phyloP scores from a whole-genome alignment of 352 stramenopile species.

The Globisporangium orthogonon region DNA sequence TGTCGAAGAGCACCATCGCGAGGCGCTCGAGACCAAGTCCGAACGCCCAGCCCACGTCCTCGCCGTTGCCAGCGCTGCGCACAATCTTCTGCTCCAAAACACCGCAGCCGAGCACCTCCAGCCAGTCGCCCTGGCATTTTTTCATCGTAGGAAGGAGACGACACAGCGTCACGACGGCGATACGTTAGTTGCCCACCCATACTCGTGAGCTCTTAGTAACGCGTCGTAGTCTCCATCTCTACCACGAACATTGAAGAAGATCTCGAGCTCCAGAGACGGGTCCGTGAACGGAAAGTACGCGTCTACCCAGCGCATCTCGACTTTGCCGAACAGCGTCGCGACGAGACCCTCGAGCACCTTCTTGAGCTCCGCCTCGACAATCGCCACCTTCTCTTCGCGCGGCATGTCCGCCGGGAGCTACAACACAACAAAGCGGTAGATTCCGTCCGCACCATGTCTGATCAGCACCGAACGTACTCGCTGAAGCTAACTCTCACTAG shows the following conservation, averaged over 20 bases:
- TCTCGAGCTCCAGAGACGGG: constrained; percentile 97
- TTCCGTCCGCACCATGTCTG: too few species aligned
- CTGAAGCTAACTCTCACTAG: too few species aligned
- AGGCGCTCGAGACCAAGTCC: constrained; percentile 97
- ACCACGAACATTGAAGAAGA: constrained; percentile 89
- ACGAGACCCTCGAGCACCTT: constrained; percentile 93
- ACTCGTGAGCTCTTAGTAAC: too few species aligned
- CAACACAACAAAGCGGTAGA: too few species aligned
- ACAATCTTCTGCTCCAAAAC: constrained; percentile 96
- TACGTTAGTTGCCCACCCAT: too few species aligned
- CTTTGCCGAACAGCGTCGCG: constrained; percentile 84
- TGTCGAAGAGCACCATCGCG: constrained; percentile 99
- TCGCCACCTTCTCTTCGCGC: constrained; percentile 63
- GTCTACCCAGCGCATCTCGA: constrained; percentile 97
- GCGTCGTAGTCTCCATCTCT: too few species aligned
- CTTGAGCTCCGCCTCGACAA: constrained; percentile 94
- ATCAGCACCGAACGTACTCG: too few species aligned
- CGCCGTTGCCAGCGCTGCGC: constrained; percentile 74
- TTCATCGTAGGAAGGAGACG: neutral
- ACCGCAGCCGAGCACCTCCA: constrained; percentile 98
- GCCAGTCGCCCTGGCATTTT: constrained; percentile 87
- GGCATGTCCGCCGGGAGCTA: constrained; percentile 40
- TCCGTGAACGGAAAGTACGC: constrained; percentile 99
- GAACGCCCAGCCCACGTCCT: constrained; percentile 96
- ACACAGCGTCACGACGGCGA: neutral